phyloP scores from a whole-genome alignment of 345 rosid species.

The Eucalyptus erythrocorys region DNA sequence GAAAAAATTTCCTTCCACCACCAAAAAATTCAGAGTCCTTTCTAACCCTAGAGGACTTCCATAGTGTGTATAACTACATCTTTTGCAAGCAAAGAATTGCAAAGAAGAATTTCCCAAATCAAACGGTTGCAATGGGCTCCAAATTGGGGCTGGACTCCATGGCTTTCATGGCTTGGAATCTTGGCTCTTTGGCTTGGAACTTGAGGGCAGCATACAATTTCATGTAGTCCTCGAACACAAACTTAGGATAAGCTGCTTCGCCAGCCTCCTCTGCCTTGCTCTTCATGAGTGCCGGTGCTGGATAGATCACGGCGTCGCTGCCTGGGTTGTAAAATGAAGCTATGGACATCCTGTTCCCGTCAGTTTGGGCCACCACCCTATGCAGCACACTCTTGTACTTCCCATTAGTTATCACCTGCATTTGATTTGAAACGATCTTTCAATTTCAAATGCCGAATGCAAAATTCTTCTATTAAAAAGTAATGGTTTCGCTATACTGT shows the following conservation, averaged over 20 bases:
- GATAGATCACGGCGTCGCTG: slow-evolving; percentile 64
- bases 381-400: slow-evolving; percentile 89
- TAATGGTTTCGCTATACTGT: neutral
- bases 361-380: slow-evolving; percentile 68
- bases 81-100: too few relatives aligned
- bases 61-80: too few relatives aligned
- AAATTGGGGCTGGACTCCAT: slow-evolving; percentile 1
- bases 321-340: slow-evolving; percentile 98
- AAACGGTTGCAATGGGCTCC: slow-evolving; percentile 25
- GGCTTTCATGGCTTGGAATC: slow-evolving; percentile 89
- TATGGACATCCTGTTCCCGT: slow-evolving; percentile 75
- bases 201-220: slow-evolving; percentile 61
- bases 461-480: neutral
- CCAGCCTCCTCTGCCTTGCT: slow-evolving; percentile 24
- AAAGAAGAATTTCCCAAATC: neutral
- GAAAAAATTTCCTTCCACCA: neutral
- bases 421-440: neutral
- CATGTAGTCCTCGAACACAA: slow-evolving; percentile 93
- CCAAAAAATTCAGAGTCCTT: too few relatives aligned
- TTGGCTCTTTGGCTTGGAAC: slow-evolving; percentile 87
- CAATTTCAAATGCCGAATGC: neutral
- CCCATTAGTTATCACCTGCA: slow-evolving; percentile 84
- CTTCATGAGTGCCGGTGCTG: slow-evolving; percentile 61
- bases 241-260: slow-evolving; percentile 47
- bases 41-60: too few relatives aligned